Evolutionary conservation across 177 flowering plant genomes (phyloP).

Genomic region (Vitis hybrid): DNA sequence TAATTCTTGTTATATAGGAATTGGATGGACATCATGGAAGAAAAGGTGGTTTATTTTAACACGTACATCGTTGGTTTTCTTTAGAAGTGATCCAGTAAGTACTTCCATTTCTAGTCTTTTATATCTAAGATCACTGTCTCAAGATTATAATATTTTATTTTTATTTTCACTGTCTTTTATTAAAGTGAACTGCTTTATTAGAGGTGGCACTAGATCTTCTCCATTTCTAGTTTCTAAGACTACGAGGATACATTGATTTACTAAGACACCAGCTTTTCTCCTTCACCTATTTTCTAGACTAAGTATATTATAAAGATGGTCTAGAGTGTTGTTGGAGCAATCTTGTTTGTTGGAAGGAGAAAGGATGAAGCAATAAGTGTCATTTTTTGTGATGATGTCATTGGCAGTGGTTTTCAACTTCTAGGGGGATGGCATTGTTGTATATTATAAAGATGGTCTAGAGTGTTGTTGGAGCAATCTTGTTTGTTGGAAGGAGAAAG

Average conservation of each 20-base stretch:
- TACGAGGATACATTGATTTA: background rate
- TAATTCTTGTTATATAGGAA: slow-evolving; percentile 45
- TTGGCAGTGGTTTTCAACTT: background rate
- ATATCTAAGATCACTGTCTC: background rate
- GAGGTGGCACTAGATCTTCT: too few species aligned
- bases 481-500: background rate
- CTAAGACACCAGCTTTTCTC: background rate
- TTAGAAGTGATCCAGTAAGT: slow-evolving; percentile 97
- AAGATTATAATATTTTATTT: background rate
- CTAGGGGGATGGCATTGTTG: background rate
- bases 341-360: background rate
- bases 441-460: background rate
- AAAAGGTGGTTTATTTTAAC: slow-evolving; percentile 98
- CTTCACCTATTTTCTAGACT: background rate
- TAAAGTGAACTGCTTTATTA: too few species aligned
- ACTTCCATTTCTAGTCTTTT: background rate
- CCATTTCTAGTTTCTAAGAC: too few species aligned
- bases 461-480: background rate
- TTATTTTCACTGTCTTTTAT: background rate
- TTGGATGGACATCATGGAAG: slow-evolving; percentile 99
- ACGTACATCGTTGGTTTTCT: slow-evolving; percentile 89
- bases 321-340: background rate
- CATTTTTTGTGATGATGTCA: background rate
- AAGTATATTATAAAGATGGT: background rate
- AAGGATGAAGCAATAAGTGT: background rate